These are phyloP conservation scores for Shiraia sp. DNA, from an alignment of 2,329 filamentous ascomycete species.

Conservation along the genomic window DNA sequence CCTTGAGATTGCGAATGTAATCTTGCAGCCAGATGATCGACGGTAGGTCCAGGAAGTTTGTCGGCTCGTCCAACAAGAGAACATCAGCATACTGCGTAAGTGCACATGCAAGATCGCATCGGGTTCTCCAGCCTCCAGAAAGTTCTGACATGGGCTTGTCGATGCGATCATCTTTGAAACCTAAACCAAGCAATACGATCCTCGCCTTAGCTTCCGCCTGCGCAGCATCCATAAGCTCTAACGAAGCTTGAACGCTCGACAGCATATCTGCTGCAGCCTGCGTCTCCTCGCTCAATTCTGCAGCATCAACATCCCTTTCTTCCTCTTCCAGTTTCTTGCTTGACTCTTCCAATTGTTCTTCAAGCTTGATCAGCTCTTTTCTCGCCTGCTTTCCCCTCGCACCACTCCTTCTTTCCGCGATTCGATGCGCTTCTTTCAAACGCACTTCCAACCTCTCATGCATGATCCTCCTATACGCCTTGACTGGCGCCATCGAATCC, in stretches of 20 bases:
- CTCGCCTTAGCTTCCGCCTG: slow-evolving; percentile 69
- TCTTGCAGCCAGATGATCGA: slow-evolving; percentile 84
- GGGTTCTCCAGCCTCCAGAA: slow-evolving; percentile 65
- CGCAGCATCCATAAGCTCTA: slow-evolving; percentile 64
- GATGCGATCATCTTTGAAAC: slow-evolving; percentile 68
- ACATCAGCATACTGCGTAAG: slow-evolving; percentile 76
- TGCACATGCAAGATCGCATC: slow-evolving; percentile 53
- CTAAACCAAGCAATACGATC: slow-evolving; percentile 65
- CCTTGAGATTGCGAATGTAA: slow-evolving; percentile 64
- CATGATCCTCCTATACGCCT: slow-evolving; percentile 63
- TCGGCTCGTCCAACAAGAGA: slow-evolving; percentile 82
- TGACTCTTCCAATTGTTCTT: slow-evolving; percentile 67
- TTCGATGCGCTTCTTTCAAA: slow-evolving; percentile 71
- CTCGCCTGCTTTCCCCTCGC: slow-evolving; percentile 73
- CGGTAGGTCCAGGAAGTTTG: slow-evolving; percentile 81
- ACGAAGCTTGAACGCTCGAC: slow-evolving; percentile 67
- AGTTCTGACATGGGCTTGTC: slow-evolving; percentile 64
- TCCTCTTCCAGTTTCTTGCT: slow-evolving; percentile 55
- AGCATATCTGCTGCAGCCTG: slow-evolving; percentile 72
- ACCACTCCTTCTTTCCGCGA: slow-evolving; percentile 74
- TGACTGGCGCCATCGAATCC: slow-evolving; percentile 62
- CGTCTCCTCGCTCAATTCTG: slow-evolving; percentile 65
- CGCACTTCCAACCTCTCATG: slow-evolving; percentile 65
- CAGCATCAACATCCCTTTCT: slow-evolving; percentile 60
- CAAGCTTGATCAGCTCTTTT: slow-evolving; percentile 72